Conservation (phyloP, 2,329 filamentous ascomycete genomes). For the Phoma sp. region DNA sequence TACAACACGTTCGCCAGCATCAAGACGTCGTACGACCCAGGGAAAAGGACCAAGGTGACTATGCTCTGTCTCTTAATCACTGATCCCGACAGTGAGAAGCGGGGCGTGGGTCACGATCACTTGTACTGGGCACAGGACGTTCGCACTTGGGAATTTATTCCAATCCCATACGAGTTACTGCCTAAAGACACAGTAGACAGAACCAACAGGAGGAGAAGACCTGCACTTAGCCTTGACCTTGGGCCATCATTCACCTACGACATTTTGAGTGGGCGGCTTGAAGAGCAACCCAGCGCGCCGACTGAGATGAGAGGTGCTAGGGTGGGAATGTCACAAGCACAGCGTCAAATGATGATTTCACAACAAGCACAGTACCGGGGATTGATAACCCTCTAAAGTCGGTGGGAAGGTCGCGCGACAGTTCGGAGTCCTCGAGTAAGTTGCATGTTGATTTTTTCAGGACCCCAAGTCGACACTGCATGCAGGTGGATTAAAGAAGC, state of each 20-base stretch:
- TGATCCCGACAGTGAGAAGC: constrained; percentile 7
- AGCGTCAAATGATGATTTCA: too few relatives aligned
- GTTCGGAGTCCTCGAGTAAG: too few relatives aligned
- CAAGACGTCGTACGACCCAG: background rate
- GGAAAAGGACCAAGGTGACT: background rate
- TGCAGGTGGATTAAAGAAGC: too few relatives aligned
- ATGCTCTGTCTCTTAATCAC: constrained; percentile 23
- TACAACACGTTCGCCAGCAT: constrained; percentile 31
- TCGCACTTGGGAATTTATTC: background rate
- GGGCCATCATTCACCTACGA: background rate
- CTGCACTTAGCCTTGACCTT: background rate
- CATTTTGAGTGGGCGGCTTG: too few relatives aligned
- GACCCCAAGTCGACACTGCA: too few relatives aligned
- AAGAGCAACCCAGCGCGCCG: too few relatives aligned
- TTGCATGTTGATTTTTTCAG: too few relatives aligned
- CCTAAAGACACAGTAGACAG: background rate
- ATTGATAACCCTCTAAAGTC: too few relatives aligned
- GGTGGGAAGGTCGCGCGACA: too few relatives aligned
- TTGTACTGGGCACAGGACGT: constrained; percentile 33
- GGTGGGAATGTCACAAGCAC: too few relatives aligned
- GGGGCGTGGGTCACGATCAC: background rate
- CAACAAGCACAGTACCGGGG: too few relatives aligned
- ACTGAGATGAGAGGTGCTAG: too few relatives aligned
- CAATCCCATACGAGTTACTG: background rate
- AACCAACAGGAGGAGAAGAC: background rate